Base-by-base conservation (phyloP, 352 stramenopile genomes). In the Discostella stelligera region DNA sequence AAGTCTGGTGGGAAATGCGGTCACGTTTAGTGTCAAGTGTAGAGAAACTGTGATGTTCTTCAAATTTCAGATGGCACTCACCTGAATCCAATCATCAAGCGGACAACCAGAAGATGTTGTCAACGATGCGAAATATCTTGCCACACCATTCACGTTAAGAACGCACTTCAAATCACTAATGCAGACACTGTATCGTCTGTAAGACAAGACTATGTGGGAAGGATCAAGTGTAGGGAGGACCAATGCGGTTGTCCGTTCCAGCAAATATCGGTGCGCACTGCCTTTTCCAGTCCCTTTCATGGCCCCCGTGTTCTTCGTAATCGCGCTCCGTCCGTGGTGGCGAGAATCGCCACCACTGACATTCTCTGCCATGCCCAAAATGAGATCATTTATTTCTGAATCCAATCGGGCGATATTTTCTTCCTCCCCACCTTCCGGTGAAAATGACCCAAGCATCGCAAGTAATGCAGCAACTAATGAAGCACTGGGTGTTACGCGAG, bases 141-240 rank as follows among this genome's bases (percentile, higher is more conserved):
- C 79, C 74, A 98, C 97, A n/a, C 95, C 95, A 63, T 97, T 91
- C 21, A 99, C 98, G 83, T 98, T 98, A 11, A 99, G 87, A 8
- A 98, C 96, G 77, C 98, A 98, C 41, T 98, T 97, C 44, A 99
- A 87, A 89, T 99, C 97, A 46, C 96, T 87, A n/a, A 98, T 92
- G 2, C 97, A 96, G 14, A 95, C 96, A 75, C 95, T 97, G 69
- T 99, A 99, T 20, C 96, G 90, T 16, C 96, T 93, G 74, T 97
- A 94, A 13, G 94, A 91, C 61, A 99, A 93, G 11, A 98, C 95
- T 44, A 90, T 73, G 67, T 95, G 89, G 55, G 84, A 91, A 8
- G 95, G 95, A 65, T 96, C 86, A 5, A 98, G 86, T 37, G 66
- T 80, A 20, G 71, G 77, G 49, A 62, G 70, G 21, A 67, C 27